phyloP scores from a whole-genome alignment of 176 grass and related monocot genomes.

The Hsuehochloa calcarea region DNA sequence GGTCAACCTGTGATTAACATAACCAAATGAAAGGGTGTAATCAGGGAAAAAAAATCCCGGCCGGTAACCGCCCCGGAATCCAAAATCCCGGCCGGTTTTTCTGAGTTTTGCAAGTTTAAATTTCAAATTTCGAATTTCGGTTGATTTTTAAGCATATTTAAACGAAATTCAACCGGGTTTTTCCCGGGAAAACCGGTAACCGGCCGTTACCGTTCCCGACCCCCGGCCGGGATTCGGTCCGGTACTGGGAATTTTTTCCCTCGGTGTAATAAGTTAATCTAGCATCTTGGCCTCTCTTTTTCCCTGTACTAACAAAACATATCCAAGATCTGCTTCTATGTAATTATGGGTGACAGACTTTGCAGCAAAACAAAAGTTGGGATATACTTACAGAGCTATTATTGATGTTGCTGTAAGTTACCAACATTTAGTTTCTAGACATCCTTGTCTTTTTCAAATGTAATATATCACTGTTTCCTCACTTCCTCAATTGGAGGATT shows the following conservation, averaged over 20 bases:
- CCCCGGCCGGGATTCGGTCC: too few relatives aligned
- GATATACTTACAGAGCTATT: not conserved
- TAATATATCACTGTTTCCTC: not conserved
- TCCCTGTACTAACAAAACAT: not conserved
- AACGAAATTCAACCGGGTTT: too few relatives aligned
- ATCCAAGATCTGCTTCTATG: not conserved
- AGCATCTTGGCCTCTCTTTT: not conserved
- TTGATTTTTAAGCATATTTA: too few relatives aligned
- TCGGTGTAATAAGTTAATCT: not conserved
- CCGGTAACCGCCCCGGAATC: too few relatives aligned
- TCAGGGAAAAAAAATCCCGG: too few relatives aligned
- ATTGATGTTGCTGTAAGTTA: constrained; percentile 18
- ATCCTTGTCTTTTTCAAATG: not conserved
- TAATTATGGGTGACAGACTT: not conserved
- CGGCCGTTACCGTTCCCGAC: too few relatives aligned
- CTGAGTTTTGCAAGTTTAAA: too few relatives aligned
- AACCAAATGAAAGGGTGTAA: not conserved
- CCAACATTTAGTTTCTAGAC: constrained; percentile 11
- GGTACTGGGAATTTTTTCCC: too few relatives aligned
- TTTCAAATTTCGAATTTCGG: too few relatives aligned
- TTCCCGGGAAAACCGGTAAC: too few relatives aligned
- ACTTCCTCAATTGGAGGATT: constrained; percentile 7
- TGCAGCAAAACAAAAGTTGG: not conserved
- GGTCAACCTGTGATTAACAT: not conserved
- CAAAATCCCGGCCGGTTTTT: too few relatives aligned